Base-by-base conservation (phyloP, 805 yeast genomes). In the Saturnispora hagleri region DNA sequence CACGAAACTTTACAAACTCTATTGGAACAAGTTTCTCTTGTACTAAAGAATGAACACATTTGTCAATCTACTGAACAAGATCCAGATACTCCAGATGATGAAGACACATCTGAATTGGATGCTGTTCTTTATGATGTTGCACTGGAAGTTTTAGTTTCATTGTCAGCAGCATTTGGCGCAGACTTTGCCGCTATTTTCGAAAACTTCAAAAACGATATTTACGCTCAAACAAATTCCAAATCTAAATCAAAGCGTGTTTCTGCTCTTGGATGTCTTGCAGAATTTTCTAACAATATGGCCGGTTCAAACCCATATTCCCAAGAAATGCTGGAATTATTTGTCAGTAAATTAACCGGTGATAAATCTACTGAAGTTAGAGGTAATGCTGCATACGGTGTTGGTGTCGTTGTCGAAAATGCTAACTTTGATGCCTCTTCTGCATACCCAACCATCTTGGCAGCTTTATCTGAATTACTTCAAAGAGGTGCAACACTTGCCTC, bases 361-460 rank as follows among this genome's bases (percentile, higher is more conserved):
- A 80, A 80, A 62, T 84, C 93, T 15, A 73, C 86, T 56, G 96
- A 89, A 64, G 97, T 89, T 53, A 85, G 91, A 70, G 90, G 96
- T 61, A 87, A 89, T 60, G 91, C 97, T 49, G 97, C 97, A 17
- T 93, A 89, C 67, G 99, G 98, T 74, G 81, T 87, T 59, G 99
- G 99, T 61, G 69, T 89, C 55, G 69, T 89, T 55, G 68, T 81
- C 54, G 80, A 79, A 62, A 60, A 70, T 69, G 72, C 82, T 28
- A 55, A 67, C 17, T 69, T 69, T 51, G 86, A 82, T 60, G 75
- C 84, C 57, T 71, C 85, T 40, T 68, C 82, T 38, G 72, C 79
- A 45, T 91, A 83, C 70, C 82, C 81, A 56, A 73, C 80, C 46
- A 79, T 91, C 53, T 76, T 93, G 66, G 74, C 74, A 61, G 75